Conservation (phyloP, 441 rosid genomes). For the Erysimum cheiri region DNA sequence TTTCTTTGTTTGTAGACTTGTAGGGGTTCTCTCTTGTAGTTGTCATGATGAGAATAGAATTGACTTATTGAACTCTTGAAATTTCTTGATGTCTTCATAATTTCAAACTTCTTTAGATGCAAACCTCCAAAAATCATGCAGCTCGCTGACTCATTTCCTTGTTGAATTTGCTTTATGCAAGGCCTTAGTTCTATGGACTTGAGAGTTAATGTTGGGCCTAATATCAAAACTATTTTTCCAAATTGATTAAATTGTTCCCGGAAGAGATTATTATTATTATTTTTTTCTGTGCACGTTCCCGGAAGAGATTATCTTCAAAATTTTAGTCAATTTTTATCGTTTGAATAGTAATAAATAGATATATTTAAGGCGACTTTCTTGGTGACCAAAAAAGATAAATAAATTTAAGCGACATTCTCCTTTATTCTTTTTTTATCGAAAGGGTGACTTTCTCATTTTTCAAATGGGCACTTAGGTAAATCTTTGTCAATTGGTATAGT, state of each 20-base stretch:
- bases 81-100: neutral
- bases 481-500: neutral
- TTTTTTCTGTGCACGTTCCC: neutral
- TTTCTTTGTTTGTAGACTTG: neutral
- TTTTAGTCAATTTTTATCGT: neutral
- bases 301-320: neutral
- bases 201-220: slow-evolving; percentile 16
- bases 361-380: neutral
- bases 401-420: neutral
- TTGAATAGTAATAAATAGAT: neutral
- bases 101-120: neutral
- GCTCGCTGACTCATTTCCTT: neutral
- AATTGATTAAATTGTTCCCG: neutral
- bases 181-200: slow-evolving; percentile 7
- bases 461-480: neutral
- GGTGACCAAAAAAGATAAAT: neutral
- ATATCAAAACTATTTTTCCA: neutral
- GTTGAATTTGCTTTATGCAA: neutral
- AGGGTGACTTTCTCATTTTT: too few relatives aligned
- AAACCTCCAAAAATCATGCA: neutral
- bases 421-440: too few relatives aligned
- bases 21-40: neutral
- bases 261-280: neutral
- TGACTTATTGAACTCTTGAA: slow-evolving; percentile 1
- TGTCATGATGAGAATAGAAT: neutral